These are phyloP conservation scores for Colletotrichum sp. DNA, from an alignment of 2,329 filamentous ascomycete genomes.

Conservation along the genomic window DNA sequence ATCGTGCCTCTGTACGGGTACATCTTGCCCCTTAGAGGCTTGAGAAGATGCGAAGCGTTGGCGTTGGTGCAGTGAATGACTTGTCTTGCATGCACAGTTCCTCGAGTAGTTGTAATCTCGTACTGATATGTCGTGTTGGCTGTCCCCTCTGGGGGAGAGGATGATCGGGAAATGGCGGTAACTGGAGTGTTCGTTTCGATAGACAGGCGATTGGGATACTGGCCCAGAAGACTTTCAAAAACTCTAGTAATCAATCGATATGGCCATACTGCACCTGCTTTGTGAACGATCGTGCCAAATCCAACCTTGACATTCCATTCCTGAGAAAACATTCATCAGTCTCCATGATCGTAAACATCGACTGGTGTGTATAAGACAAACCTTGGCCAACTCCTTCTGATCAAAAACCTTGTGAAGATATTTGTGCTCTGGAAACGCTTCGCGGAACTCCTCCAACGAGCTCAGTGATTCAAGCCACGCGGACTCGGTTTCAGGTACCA, in stretches of 20 bases:
- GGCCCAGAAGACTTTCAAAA: neutral
- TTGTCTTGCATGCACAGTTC: neutral
- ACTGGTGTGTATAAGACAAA: neutral
- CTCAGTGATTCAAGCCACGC: neutral
- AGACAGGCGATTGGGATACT: neutral
- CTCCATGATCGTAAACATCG: rapidly evolving
- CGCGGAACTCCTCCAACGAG: neutral
- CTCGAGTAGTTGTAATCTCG: neutral
- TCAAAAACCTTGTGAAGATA: neutral
- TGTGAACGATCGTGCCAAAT: neutral
- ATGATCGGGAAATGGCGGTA: neutral
- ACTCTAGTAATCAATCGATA: neutral
- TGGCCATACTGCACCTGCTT: neutral
- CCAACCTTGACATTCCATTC: neutral
- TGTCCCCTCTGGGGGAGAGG: rapidly evolving
- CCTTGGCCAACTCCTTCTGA: neutral
- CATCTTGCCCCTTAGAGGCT: neutral
- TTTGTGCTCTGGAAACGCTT: neutral
- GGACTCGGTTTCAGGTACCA: neutral
- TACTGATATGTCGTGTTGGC: neutral
- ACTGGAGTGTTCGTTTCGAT: neutral
- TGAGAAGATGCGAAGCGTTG: neutral
- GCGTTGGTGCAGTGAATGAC: neutral
- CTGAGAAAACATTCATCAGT: neutral
- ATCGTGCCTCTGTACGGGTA: neutral